These are phyloP conservation scores for Termitomyces sp. DNA, from an alignment of 768 basidiomycete genomes.

Conservation along the genomic window DNA sequence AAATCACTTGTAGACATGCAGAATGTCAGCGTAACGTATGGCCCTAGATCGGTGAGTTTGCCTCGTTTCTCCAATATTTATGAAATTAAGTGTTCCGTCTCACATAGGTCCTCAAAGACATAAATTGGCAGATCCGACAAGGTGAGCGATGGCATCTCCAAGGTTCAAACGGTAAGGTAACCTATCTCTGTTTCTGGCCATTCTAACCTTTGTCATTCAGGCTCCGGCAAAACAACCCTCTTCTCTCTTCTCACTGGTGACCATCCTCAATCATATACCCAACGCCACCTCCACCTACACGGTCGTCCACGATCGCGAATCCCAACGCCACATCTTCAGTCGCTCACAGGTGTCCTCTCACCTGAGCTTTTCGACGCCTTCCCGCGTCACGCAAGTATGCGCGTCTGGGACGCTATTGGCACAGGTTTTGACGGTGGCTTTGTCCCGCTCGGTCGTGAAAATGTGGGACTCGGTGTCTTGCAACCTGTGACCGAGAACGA, in stretches of 20 bases:
- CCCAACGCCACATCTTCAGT: constrained; percentile 63
- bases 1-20: constrained; percentile 51
- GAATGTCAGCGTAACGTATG: constrained; percentile 69
- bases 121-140: constrained; percentile 77
- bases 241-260: constrained; percentile 88
- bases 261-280: constrained; percentile 91
- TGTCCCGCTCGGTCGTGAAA: constrained; percentile 38
- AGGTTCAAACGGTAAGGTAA: constrained; percentile 71
- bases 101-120: constrained; percentile 62
- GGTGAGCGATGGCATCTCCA: constrained; percentile 90
- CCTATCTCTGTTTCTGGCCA: neutral
- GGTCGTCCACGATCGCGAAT: constrained; percentile 54
- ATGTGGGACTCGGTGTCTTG: constrained; percentile 44
- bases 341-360: constrained; percentile 72
- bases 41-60: constrained; percentile 46
- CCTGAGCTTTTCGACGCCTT: constrained; percentile 93
- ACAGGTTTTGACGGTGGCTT: constrained; percentile 91
- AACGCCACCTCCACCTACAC: constrained; percentile 35
- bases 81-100: neutral
- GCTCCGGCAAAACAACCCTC: constrained; percentile 94
- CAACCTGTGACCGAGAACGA: constrained; percentile 26
- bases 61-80: neutral
- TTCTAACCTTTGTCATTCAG: constrained; percentile 28
- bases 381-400: constrained; percentile 63
- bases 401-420: constrained; percentile 74